These are phyloP conservation scores for Drechslera avenae DNA, from an alignment of 2,329 filamentous ascomycete species.

Conservation along the genomic window DNA sequence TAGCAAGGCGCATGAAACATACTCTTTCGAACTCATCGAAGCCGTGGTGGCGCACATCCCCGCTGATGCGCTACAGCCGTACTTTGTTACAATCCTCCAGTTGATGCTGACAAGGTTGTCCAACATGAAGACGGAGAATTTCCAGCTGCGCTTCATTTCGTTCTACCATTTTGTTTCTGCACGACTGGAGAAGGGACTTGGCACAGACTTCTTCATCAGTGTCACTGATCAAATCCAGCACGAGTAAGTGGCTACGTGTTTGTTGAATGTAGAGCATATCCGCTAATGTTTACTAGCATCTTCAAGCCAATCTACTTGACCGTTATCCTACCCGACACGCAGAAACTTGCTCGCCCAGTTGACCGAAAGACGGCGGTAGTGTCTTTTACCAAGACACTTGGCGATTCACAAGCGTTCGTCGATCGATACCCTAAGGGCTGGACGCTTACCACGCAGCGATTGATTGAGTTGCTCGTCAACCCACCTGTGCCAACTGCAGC, in stretches of 20 bases:
- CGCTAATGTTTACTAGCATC: constrained; percentile 55
- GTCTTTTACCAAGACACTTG: constrained; percentile 89
- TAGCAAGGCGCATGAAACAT: constrained; percentile 80
- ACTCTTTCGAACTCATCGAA: constrained; percentile 90
- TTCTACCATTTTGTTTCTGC: constrained; percentile 94
- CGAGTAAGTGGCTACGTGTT: constrained; percentile 51
- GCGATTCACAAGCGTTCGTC: constrained; percentile 83
- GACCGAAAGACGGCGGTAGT: constrained; percentile 95
- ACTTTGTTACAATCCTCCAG: constrained; percentile 79
- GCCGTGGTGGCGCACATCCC: constrained; percentile 75
- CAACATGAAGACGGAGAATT: constrained; percentile 79
- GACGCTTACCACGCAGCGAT: constrained; percentile 85
- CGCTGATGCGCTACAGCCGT: constrained; percentile 73
- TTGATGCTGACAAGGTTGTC: constrained; percentile 76
- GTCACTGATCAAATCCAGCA: constrained; percentile 82
- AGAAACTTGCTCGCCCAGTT: constrained; percentile 82
- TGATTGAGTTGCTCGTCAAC: constrained; percentile 87
- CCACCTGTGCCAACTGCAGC: constrained; percentile 72
- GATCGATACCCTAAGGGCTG: constrained; percentile 74
- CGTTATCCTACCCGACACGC: constrained; percentile 86
- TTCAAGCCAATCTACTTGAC: constrained; percentile 85
- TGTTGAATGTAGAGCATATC: neutral
- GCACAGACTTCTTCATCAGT: constrained; percentile 88
- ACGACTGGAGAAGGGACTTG: constrained; percentile 77
- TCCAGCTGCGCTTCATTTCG: constrained; percentile 84